Conservation (phyloP, 495 filamentous ascomycete species). For the Penicillium ucsense region DNA sequence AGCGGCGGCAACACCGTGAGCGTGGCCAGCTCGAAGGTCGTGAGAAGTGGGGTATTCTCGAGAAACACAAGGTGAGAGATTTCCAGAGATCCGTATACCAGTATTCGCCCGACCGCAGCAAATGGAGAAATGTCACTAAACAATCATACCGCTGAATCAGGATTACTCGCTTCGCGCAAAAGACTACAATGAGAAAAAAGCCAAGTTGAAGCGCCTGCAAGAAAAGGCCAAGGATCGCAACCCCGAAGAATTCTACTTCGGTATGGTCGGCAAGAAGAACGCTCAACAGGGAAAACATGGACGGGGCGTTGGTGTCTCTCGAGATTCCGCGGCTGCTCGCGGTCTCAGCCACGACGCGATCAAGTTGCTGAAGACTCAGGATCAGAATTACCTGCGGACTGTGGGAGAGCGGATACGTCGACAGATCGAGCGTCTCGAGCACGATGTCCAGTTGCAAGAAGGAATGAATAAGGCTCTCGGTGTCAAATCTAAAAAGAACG, state of each 20-base stretch:
- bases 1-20: slow-evolving; percentile 71
- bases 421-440: slow-evolving; percentile 50
- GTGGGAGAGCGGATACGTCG: slow-evolving; percentile 48
- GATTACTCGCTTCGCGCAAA: slow-evolving; percentile 87
- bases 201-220: slow-evolving; percentile 64
- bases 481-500: slow-evolving; percentile 17
- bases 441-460: slow-evolving; percentile 37
- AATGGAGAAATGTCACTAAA: too few species aligned
- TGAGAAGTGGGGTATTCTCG: slow-evolving; percentile 71
- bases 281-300: slow-evolving; percentile 49
- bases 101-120: too few species aligned
- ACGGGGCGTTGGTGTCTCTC: slow-evolving; percentile 35
- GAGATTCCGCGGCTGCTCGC: slow-evolving; percentile 26
- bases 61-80: slow-evolving; percentile 66
- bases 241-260: slow-evolving; percentile 93
- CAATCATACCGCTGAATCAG: slow-evolving; percentile 28
- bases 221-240: slow-evolving; percentile 80
- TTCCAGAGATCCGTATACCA: too few species aligned
- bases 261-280: slow-evolving; percentile 58
- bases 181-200: slow-evolving; percentile 81
- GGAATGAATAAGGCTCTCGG: slow-evolving; percentile 23
- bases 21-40: slow-evolving; percentile 78
- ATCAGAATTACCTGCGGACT: slow-evolving; percentile 76
- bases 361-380: slow-evolving; percentile 90
- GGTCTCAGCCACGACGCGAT: slow-evolving; percentile 58